These are phyloP conservation scores for Saururus chinensis DNA, from an alignment of 164 flowering plant genomes.

Conservation along the genomic window DNA sequence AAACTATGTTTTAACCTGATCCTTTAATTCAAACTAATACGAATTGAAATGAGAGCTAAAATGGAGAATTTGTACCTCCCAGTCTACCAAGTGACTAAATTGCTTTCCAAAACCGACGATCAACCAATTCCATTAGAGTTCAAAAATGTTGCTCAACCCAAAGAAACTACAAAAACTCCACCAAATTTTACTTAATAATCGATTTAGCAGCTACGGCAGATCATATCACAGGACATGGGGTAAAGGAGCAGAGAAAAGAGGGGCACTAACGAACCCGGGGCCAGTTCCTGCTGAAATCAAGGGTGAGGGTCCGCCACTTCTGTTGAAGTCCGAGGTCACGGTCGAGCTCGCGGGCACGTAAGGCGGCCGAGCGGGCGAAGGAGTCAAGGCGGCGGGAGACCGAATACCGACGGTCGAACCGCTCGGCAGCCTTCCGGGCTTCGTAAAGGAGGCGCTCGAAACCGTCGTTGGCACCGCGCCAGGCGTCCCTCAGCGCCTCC, in stretches of 20 bases:
- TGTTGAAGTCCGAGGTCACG: constrained; percentile 51
- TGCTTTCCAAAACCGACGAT: not conserved
- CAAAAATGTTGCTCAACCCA: too few species aligned
- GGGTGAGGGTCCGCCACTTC: constrained; percentile 43
- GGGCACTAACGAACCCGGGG: constrained; percentile 55
- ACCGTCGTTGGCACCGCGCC: constrained; percentile 75
- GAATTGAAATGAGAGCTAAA: too few species aligned
- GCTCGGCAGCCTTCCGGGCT: constrained; percentile 70
- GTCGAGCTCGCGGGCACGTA: constrained; percentile 57
- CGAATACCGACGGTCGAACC: constrained; percentile 58
- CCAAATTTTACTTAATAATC: too few species aligned
- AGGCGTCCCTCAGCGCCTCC: constrained; percentile 54
- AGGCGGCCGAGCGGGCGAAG: constrained; percentile 35
- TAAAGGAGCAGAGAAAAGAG: too few species aligned
- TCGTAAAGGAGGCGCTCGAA: constrained; percentile 69
- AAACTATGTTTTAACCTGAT: too few species aligned
- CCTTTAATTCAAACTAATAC: too few species aligned
- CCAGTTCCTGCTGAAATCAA: constrained; percentile 62
- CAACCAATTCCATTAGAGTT: not conserved
- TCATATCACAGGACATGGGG: too few species aligned
- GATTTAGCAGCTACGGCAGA: too few species aligned
- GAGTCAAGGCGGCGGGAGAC: constrained; percentile 42
- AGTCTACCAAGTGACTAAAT: too few species aligned
- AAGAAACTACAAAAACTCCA: too few species aligned
- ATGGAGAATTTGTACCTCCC: too few species aligned